Percentiles rank a stretch among this genome's conserved stretches.
Conservation (phyloP, 2,329 filamentous ascomycete genomes). For the Sordariomycetes sp. region DNA sequence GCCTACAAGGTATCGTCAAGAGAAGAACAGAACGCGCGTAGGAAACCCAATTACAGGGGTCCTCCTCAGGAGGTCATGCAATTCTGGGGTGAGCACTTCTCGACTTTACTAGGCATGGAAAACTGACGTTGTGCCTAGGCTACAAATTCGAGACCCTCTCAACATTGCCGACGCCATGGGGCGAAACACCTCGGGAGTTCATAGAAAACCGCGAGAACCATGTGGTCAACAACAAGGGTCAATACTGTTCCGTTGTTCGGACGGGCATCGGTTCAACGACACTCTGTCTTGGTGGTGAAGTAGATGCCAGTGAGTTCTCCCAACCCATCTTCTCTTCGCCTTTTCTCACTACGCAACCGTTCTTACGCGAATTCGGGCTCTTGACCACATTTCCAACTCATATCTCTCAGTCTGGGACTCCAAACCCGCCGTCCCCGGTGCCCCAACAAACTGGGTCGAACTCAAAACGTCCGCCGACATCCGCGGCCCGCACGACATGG, state of each 20-base stretch:
- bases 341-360: neutral
- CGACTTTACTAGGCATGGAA: too few species aligned
- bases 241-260: slow-evolving; percentile 90
- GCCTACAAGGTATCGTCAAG: slow-evolving; percentile 57
- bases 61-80: slow-evolving; percentile 72
- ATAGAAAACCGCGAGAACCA: slow-evolving; percentile 69
- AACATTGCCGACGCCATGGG: slow-evolving; percentile 68
- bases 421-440: slow-evolving; percentile 57
- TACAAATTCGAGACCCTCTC: slow-evolving; percentile 94
- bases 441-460: slow-evolving; percentile 86
- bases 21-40: slow-evolving; percentile 33
- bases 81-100: slow-evolving; percentile 80
- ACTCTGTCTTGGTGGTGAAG: slow-evolving; percentile 82
- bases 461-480: slow-evolving; percentile 83
- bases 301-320: slow-evolving; percentile 63
- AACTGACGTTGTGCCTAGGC: too few species aligned
- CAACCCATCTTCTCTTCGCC: neutral
- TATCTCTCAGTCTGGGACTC: slow-evolving; percentile 68
- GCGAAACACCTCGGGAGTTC: slow-evolving; percentile 58
- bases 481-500: slow-evolving; percentile 54
- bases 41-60: slow-evolving; percentile 20
- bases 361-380: neutral
- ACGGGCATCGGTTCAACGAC: slow-evolving; percentile 72
- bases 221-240: slow-evolving; percentile 77
- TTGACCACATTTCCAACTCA: neutral